Percentiles rank a stretch among this genome's conserved stretches.
Evolutionary conservation across 2,329 filamentous ascomycete genomes (phyloP).

Genomic region (Didymella glomerata): DNA sequence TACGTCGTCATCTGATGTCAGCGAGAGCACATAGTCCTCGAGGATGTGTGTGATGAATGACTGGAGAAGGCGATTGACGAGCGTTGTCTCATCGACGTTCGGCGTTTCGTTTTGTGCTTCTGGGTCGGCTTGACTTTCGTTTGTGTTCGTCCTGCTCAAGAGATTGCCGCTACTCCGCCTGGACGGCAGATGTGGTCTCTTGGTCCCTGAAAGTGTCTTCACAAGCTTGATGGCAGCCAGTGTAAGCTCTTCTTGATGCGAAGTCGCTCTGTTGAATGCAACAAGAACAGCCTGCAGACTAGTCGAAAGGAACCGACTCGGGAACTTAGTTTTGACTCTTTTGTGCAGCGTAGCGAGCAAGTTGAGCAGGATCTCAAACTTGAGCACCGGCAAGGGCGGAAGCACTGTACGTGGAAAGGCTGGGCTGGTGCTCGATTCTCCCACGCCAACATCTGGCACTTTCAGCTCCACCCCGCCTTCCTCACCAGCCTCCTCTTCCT

Average conservation of each 20-base stretch:
- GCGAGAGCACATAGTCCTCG: conserved; percentile 73
- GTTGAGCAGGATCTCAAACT: conserved; percentile 74
- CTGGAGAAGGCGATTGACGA: conserved; percentile 73
- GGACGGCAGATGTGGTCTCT: conserved; percentile 70
- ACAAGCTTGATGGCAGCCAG: conserved; percentile 75
- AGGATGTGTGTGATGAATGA: conserved; percentile 81
- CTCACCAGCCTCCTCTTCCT: conserved; percentile 46
- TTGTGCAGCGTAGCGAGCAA: conserved; percentile 77
- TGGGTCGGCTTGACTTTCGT: conserved; percentile 59
- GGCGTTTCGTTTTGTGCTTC: conserved; percentile 60
- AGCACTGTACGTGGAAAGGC: conserved; percentile 33
- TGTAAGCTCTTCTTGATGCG: conserved; percentile 70
- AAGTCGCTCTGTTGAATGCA: conserved; percentile 67
- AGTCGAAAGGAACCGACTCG: conserved; percentile 79
- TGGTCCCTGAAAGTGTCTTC: conserved; percentile 72
- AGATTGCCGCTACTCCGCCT: conserved; percentile 62
- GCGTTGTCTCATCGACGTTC: conserved; percentile 63
- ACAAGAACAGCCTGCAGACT: conserved; percentile 76
- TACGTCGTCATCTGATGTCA: conserved; percentile 56
- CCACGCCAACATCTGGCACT: conserved; percentile 34
- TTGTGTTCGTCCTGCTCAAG: conserved; percentile 47
- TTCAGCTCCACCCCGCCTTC: conserved; percentile 27
- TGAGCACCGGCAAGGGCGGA: conserved; percentile 57
- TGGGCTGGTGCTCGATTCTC: conserved; percentile 46
- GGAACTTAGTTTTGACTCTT: conserved; percentile 78